A percentile compares a stretch with the other conserved stretches of the same genome.
Evolutionary conservation across 176 grass and related monocot genomes (phyloP).

Genomic region (Bromus sterilis): DNA sequence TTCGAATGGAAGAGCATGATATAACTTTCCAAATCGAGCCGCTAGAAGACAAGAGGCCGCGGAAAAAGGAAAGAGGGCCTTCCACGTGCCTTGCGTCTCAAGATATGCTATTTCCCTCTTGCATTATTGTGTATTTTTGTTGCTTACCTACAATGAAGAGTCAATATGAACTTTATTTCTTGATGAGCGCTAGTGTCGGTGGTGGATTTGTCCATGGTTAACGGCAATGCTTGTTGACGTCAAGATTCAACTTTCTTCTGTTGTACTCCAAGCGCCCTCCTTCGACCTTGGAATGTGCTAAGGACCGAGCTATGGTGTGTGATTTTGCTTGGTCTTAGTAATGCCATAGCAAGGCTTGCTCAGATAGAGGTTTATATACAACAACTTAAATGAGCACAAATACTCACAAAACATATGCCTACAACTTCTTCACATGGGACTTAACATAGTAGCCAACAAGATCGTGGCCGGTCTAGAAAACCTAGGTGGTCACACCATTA

Average conservation of each 20-base stretch:
- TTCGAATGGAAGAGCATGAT: not conserved
- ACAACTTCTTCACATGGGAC: not conserved
- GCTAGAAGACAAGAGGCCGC: not conserved
- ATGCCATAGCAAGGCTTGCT: not conserved
- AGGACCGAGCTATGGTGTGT: not conserved
- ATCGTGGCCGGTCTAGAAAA: not conserved
- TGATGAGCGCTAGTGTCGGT: not conserved
- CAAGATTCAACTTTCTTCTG: not conserved
- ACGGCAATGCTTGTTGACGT: not conserved
- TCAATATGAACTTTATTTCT: not conserved
- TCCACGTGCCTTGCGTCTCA: not conserved
- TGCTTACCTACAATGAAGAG: not conserved
- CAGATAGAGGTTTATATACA: not conserved
- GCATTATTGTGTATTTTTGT: not conserved
- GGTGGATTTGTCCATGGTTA: not conserved
- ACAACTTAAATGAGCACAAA: not conserved
- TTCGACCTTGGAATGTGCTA: not conserved
- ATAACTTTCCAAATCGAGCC: not conserved
- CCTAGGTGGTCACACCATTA: not conserved
- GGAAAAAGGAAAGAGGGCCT: not conserved
- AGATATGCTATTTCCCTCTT: not conserved
- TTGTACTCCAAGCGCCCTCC: not conserved
- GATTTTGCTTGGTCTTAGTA: not conserved
- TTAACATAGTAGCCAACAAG: not conserved
- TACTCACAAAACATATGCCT: not conserved